phyloP scores from a whole-genome alignment of 306 rosid species.

The Casuarina cunninghamiana region DNA sequence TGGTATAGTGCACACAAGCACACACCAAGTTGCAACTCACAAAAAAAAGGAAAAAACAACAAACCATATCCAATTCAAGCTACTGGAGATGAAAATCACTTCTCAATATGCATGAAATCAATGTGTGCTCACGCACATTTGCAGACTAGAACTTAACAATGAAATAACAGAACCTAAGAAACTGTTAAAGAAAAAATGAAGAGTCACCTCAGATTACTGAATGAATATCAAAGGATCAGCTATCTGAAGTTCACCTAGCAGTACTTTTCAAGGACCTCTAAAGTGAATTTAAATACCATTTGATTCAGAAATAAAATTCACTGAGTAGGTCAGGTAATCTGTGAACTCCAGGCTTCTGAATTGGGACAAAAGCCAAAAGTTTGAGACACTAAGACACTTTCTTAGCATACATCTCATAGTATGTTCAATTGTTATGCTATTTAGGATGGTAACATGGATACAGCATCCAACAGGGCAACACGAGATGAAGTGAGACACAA shows the following conservation, averaged over 20 bases:
- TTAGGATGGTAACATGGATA: neutral
- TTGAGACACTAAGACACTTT: neutral
- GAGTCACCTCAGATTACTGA: neutral
- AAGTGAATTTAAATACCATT: neutral
- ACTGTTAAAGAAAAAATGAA: neutral
- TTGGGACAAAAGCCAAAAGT: conserved; percentile 2
- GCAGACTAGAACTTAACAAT: neutral
- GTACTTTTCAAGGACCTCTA: neutral
- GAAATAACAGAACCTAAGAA: neutral
- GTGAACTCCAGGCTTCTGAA: neutral
- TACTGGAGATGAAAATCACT: neutral
- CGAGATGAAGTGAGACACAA: neutral
- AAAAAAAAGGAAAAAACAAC: neutral
- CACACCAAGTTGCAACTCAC: neutral
- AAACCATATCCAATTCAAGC: neutral
- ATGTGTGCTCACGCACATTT: neutral
- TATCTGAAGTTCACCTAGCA: neutral
- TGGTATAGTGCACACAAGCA: neutral
- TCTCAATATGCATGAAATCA: neutral
- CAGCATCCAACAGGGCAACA: neutral
- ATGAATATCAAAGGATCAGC: conserved; percentile 1
- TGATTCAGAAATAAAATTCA: neutral
- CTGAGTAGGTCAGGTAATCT: neutral
- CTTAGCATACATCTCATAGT: conserved; percentile 1
- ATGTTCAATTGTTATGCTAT: neutral